These are phyloP conservation scores for Phylloporus rhodoxanthus DNA, from an alignment of 768 basidiomycete species.

Conservation along the genomic window DNA sequence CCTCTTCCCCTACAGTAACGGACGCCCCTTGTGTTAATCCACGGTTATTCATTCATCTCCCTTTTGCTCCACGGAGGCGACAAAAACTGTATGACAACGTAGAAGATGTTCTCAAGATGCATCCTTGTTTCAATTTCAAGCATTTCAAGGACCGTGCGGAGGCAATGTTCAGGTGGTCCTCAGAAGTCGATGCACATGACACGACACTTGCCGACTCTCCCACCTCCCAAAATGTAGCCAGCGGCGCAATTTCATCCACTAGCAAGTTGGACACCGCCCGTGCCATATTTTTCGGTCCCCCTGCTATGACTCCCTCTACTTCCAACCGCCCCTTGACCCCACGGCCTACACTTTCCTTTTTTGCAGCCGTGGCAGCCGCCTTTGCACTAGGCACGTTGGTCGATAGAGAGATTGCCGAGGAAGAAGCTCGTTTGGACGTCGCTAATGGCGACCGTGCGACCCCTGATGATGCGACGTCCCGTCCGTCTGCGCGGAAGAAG, in stretches of 20 bases:
- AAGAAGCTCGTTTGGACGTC: conserved; percentile 22
- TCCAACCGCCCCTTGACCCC: conserved; percentile 10
- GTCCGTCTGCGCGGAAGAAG: conserved; percentile 19
- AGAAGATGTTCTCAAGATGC: conserved; percentile 40
- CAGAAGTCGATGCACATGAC: conserved; percentile 25
- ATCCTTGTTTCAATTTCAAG: conserved; percentile 46
- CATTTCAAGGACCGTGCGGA: conserved; percentile 42
- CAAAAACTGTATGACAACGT: conserved; percentile 36
- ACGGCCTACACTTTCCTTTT: conserved; percentile 38
- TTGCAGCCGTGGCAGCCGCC: conserved; percentile 51
- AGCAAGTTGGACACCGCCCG: conserved; percentile 26
- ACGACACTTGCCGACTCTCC: conserved; percentile 8
- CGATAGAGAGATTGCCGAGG: conserved; percentile 26
- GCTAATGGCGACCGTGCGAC: conserved; percentile 16
- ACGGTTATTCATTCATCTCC: conserved; percentile 36
- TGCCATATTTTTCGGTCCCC: conserved; percentile 28
- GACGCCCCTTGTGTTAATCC: conserved; percentile 34
- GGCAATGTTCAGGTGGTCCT: conserved; percentile 39
- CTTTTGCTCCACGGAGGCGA: conserved; percentile 33
- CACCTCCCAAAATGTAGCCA: conserved; percentile 29
- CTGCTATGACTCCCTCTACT: conserved; percentile 2
- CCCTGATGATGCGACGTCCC: conserved; percentile 23
- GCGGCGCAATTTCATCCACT: conserved; percentile 12
- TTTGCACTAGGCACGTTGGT: conserved; percentile 54
- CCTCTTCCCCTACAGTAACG: conserved; percentile 19